These are phyloP conservation scores for Flaveria bidentis DNA, from an alignment of 129 eudicot species.

Conservation along the genomic window DNA sequence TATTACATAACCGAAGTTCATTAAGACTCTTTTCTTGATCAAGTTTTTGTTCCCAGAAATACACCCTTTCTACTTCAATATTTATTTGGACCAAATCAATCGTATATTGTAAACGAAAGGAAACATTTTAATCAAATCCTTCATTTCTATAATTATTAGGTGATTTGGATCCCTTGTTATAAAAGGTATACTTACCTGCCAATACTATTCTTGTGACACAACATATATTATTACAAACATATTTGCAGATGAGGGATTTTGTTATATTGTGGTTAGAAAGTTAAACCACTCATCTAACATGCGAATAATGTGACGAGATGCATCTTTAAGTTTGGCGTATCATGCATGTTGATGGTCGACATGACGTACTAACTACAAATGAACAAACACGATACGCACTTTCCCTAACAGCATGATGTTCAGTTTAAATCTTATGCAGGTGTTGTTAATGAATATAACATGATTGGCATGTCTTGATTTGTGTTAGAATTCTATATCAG, in stretches of 20 bases:
- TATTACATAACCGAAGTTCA: slow-evolving; percentile 31
- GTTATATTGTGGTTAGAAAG: slow-evolving; percentile 5
- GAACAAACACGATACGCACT: not conserved
- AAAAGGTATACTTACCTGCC: too few species aligned
- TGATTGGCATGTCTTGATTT: not conserved
- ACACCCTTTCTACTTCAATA: slow-evolving; percentile 16
- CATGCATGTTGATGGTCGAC: not conserved
- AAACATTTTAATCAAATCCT: too few species aligned
- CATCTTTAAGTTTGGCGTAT: slow-evolving; percentile 2
- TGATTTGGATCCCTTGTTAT: too few species aligned
- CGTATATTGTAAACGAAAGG: not conserved
- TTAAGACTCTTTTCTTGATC: slow-evolving; percentile 23
- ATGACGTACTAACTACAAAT: slow-evolving; percentile 4
- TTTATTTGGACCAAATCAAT: not conserved
- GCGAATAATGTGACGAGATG: slow-evolving; percentile 1
- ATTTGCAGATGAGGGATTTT: not conserved
- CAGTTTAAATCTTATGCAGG: not conserved
- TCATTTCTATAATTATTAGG: too few species aligned
- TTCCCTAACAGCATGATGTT: not conserved
- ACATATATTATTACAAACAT: not conserved
- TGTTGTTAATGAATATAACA: not conserved
- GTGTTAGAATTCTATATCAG: too few species aligned
- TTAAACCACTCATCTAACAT: not conserved
- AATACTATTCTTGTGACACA: not conserved
- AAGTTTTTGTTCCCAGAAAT: slow-evolving; percentile 38